Evolutionary conservation across 163 green algal genomes (phyloP), one percentile per base, ranked within the genome.

Genomic region (Dunaliella salina): DNA sequence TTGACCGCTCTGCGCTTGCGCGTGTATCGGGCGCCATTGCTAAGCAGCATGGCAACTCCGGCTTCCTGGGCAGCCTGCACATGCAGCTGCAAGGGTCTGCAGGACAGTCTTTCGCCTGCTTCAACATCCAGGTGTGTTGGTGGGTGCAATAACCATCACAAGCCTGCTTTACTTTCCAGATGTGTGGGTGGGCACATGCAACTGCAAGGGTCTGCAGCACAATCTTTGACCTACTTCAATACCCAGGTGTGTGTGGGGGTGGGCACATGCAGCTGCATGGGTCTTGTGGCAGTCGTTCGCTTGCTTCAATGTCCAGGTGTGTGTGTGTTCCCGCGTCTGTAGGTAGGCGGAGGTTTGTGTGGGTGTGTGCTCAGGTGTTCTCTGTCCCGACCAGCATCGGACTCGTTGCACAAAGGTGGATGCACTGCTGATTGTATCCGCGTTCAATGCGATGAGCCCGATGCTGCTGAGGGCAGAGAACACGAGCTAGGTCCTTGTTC

Each of bases 61-160:
- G 95, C 81, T 99, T 98, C 88, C 88, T 89, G 33, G 95, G 94
- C 86, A 86, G 63, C 45, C 59, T 98, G 57, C 91, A 92, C 11
- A 86, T 98, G 30, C 91, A 92, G 40, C 89, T 97, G 11, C 90
- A 86, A 33, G 97, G 97, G 83, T 96, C 91, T 33, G 97, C 93
- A 34, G 97, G 97, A 0, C 97, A 99, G 94, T 98, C 95, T 13
- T 99, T 99, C 86, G 97, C 91, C 50, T 97, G 94, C 89, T 99
- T 99, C 91, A 85, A 33, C 84, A 86, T 92, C 63, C 86, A 90
- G 86, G 88, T 87, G 32, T 15, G 50, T 69, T 15, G 57, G 18
- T 15, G 57, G 57, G 15, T 69, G n/a, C n/a, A n/a, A n/a, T n/a
- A n/a, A n/a, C n/a, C n/a, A n/a, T n/a, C n/a, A n/a, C n/a, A n/a